A percentile compares a stretch with the other conserved stretches of the same genome.
Conservation (phyloP, 352 stramenopile genomes). For the Globisporangium okanoganense region DNA sequence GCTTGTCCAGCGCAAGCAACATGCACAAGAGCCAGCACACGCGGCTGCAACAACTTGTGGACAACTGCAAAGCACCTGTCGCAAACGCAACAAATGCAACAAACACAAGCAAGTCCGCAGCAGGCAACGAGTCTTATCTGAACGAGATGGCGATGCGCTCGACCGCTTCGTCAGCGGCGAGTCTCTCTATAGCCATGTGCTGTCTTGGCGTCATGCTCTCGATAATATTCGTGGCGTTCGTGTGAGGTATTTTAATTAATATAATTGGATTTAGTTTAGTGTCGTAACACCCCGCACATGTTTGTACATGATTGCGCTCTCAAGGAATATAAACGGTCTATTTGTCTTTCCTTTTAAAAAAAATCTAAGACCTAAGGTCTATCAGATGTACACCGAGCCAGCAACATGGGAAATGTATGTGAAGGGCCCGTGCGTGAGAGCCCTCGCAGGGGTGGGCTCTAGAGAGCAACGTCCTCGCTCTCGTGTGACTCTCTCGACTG, state of each 20-base stretch:
- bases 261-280: no score
- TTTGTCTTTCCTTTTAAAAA: background rate
- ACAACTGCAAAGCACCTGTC: background rate
- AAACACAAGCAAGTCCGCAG: background rate
- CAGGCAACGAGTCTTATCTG: background rate
- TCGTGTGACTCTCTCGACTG: slow-evolving; percentile 29
- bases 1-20: background rate
- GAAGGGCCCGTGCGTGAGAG: no score
- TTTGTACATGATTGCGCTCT: no score
- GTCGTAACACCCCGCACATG: no score
- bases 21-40: background rate
- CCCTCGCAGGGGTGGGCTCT: no score
- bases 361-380: no score
- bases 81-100: background rate
- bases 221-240: background rate
- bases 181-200: background rate
- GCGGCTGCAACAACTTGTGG: background rate
- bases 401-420: background rate
- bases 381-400: background rate
- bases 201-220: background rate
- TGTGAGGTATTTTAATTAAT: no score
- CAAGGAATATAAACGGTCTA: background rate
- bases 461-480: background rate
- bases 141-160: slow-evolving; percentile 1
- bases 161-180: background rate